Percentiles rank a stretch among this genome's conserved stretches.
Conservation (phyloP, 352 stramenopile genomes). For the Globisporangium cylindrosporum region DNA sequence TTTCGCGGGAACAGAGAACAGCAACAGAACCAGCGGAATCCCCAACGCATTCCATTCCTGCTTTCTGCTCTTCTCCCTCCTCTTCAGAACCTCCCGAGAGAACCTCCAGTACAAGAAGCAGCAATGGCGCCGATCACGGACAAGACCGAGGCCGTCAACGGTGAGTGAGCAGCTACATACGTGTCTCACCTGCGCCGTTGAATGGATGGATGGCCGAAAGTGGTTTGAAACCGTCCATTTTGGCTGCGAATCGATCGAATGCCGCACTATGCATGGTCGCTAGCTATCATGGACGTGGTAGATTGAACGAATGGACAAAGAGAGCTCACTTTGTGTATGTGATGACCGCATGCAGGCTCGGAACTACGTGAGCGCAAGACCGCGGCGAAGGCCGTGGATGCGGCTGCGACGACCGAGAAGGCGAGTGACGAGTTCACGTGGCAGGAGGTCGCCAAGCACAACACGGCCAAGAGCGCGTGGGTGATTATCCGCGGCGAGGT, state of each 20-base stretch:
- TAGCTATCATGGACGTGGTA: too few relatives aligned
- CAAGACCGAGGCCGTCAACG: slow-evolving; percentile 4
- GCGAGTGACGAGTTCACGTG: slow-evolving; percentile 79
- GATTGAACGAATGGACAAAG: slow-evolving; percentile 1
- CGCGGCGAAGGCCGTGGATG: slow-evolving; percentile 10
- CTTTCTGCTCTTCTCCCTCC: neutral
- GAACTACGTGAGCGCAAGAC: slow-evolving; percentile 61
- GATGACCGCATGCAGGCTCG: neutral
- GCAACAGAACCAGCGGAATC: slow-evolving; percentile 14
- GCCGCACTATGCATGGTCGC: neutral
- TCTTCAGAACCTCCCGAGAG: neutral
- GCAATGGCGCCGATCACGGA: slow-evolving; percentile 15
- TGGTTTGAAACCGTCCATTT: slow-evolving; percentile 6
- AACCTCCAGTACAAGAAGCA: neutral
- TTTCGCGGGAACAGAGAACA: slow-evolving; percentile 9
- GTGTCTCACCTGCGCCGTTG: neutral
- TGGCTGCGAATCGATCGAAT: neutral
- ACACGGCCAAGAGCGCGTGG: slow-evolving; percentile 95
- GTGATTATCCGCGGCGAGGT: slow-evolving; percentile 93
- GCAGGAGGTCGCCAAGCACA: slow-evolving; percentile 95
- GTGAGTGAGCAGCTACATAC: neutral
- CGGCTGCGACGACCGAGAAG: slow-evolving; percentile 13
- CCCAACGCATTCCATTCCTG: neutral
- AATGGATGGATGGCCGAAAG: neutral
- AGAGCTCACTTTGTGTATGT: neutral